These are phyloP conservation scores for Neopestalotiopsis sp. DNA, from an alignment of 2,329 filamentous ascomycete genomes.

Conservation along the genomic window DNA sequence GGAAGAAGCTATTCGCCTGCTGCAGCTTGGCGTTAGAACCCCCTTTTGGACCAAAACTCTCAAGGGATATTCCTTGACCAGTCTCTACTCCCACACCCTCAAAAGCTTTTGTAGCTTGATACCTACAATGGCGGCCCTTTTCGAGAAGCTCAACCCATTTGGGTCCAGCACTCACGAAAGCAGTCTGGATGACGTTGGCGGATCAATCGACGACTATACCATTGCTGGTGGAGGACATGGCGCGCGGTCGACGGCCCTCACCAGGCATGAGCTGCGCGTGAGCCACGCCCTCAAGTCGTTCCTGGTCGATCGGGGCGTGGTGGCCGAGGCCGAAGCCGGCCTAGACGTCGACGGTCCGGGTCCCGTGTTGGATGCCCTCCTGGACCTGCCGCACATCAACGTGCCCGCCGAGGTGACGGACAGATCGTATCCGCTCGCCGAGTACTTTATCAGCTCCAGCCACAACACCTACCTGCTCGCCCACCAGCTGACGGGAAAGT, in stretches of 20 bases:
- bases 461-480: conserved; percentile 77
- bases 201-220: conserved; percentile 53
- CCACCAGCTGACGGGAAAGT: conserved; percentile 70
- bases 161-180: conserved; percentile 29
- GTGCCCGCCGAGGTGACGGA: conserved; percentile 61
- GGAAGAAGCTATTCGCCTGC: not conserved
- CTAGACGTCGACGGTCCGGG: conserved; percentile 50
- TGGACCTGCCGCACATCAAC: conserved; percentile 61
- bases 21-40: not conserved
- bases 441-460: conserved; percentile 75
- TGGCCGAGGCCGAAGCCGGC: conserved; percentile 53
- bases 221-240: conserved; percentile 66
- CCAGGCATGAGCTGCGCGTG: conserved; percentile 60
- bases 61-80: not conserved
- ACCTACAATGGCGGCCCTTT: conserved; percentile 24
- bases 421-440: conserved; percentile 64
- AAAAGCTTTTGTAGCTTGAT: not conserved
- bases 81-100: not conserved
- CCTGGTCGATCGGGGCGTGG: conserved; percentile 55
- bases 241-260: conserved; percentile 48
- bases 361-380: conserved; percentile 51
- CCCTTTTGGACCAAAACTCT: not conserved
- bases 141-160: conserved; percentile 47
- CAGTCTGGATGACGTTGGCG: conserved; percentile 58
- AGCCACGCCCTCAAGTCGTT: conserved; percentile 63